These are phyloP conservation scores for Trypanosoma rangeli DNA, from an alignment of 208 protist genomes.

Conservation along the genomic window DNA sequence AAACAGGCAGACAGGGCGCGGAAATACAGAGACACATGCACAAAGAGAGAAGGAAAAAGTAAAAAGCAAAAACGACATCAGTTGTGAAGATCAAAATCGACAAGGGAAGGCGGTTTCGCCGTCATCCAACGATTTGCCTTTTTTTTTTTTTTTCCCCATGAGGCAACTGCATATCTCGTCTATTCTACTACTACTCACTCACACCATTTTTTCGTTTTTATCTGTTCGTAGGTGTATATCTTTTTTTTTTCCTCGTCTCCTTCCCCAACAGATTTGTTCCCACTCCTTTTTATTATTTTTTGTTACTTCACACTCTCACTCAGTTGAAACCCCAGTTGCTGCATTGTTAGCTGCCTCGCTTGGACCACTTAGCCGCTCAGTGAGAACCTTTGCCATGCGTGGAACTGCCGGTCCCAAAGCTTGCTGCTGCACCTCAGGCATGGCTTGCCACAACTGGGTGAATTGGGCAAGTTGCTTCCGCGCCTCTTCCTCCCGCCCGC, in stretches of 20 bases:
- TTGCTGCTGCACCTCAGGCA: conserved; percentile 29
- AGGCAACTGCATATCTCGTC: background rate
- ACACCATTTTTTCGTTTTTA: background rate
- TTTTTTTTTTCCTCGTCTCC: background rate
- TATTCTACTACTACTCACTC: background rate
- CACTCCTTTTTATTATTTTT: background rate
- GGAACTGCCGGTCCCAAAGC: conserved; percentile 22
- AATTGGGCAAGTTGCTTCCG: conserved; percentile 52
- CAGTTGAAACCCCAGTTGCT: background rate
- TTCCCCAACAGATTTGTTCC: background rate
- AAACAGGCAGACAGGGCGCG: background rate
- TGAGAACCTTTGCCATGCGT: conserved; percentile 12
- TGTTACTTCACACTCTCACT: background rate
- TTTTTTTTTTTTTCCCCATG: background rate
- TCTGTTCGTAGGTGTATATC: background rate
- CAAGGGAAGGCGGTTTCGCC: background rate
- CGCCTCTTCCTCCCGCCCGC: conserved; percentile 40
- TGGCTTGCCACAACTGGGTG: conserved; percentile 37
- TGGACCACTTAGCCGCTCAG: background rate
- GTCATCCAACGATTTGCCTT: background rate
- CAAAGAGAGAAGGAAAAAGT: no score
- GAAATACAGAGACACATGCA: no score
- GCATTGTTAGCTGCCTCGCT: background rate
- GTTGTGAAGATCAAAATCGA: no score
- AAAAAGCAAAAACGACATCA: no score